These are phyloP conservation scores for Neobulgaria alba DNA, from an alignment of 2,329 filamentous ascomycete genomes.

Conservation along the genomic window DNA sequence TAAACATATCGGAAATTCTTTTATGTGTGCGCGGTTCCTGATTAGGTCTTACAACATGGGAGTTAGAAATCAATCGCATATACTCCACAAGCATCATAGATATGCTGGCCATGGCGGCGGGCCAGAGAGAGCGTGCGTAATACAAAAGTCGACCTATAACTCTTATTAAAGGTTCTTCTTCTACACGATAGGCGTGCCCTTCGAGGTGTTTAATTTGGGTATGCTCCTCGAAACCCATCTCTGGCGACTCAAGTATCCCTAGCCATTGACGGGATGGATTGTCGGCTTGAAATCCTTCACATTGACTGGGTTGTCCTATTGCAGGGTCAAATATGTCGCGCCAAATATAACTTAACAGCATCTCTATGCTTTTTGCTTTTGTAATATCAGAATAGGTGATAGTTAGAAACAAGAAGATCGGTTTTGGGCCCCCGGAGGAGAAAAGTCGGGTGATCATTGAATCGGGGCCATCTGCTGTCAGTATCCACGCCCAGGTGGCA, in stretches of 20 bases:
- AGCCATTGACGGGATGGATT: neutral
- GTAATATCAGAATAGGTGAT: slow-evolving; percentile 18
- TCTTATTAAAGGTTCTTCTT: slow-evolving; percentile 14
- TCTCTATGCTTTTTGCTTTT: slow-evolving; percentile 12
- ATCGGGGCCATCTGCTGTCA: slow-evolving; percentile 15
- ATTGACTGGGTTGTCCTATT: neutral
- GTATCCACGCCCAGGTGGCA: slow-evolving; percentile 23
- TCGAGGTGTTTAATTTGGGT: slow-evolving; percentile 8
- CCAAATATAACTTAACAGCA: slow-evolving; percentile 7
- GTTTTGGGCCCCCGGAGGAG: slow-evolving; percentile 8
- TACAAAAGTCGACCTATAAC: slow-evolving; percentile 19
- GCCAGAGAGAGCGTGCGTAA: slow-evolving; percentile 23
- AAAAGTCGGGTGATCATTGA: slow-evolving; percentile 20
- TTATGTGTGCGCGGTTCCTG: slow-evolving; percentile 4
- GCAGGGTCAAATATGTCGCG: slow-evolving; percentile 1
- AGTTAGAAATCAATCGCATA: slow-evolving; percentile 7
- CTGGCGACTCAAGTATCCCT: neutral
- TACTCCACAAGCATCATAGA: slow-evolving; percentile 19
- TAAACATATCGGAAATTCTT: slow-evolving; percentile 31
- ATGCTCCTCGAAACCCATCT: slow-evolving; percentile 9
- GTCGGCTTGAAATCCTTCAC: neutral
- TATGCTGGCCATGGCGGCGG: slow-evolving; percentile 21
- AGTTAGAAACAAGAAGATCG: slow-evolving; percentile 22
- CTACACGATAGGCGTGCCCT: slow-evolving; percentile 1
- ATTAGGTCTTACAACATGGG: neutral